Evolutionary conservation across 2,329 filamentous ascomycete genomes (phyloP).

Genomic region (Zelopaecilomyces penicillatus): DNA sequence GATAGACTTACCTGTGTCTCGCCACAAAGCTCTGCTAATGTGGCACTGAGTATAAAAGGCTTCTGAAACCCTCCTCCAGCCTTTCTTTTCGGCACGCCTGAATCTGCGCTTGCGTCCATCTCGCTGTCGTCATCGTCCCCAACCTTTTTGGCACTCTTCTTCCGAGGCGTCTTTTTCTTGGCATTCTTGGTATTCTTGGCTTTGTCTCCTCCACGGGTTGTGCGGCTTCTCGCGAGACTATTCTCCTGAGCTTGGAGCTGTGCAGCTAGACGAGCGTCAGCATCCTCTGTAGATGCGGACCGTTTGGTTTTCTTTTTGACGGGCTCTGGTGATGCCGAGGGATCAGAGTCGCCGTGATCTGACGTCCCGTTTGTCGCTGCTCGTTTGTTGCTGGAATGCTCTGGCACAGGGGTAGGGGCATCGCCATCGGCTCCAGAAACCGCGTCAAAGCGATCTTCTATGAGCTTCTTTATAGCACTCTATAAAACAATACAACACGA

Average conservation of each 20-base stretch:
- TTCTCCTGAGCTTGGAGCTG: constrained; percentile 91
- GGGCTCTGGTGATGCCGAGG: constrained; percentile 37
- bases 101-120: constrained; percentile 52
- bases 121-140: constrained; percentile 76
- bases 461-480: constrained; percentile 63
- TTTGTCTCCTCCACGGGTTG: constrained; percentile 67
- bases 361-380: constrained; percentile 25
- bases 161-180: constrained; percentile 58
- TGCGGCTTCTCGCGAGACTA: constrained; percentile 52
- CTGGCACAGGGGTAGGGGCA: constrained; percentile 23
- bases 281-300: constrained; percentile 53
- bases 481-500: constrained; percentile 20
- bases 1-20: constrained; percentile 50
- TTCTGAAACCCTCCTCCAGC: constrained; percentile 92
- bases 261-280: constrained; percentile 80
- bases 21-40: constrained; percentile 61
- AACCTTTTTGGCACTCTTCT: constrained; percentile 70
- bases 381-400: constrained; percentile 26
- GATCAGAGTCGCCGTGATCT: constrained; percentile 37
- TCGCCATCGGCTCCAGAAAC: constrained; percentile 47
- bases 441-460: constrained; percentile 66
- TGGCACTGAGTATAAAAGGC: constrained; percentile 64
- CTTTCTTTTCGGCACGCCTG: constrained; percentile 59
- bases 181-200: constrained; percentile 41
- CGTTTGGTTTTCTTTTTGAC: constrained; percentile 61